Evolutionary conservation across 75 land plant genomes (phyloP).

Genomic region (Picea sitchensis): DNA sequence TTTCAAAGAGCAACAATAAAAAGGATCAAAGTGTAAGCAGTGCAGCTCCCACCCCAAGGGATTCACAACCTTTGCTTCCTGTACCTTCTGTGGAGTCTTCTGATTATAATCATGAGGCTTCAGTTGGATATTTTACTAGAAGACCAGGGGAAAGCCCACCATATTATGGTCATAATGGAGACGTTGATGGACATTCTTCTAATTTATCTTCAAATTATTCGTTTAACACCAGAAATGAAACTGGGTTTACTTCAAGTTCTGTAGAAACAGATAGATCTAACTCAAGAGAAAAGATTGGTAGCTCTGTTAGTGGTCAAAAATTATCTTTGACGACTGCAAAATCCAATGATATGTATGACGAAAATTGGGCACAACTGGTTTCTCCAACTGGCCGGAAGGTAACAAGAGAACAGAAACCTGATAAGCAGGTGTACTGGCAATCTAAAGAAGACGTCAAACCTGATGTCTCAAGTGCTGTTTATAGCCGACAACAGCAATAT

Average conservation of each 20-base stretch:
- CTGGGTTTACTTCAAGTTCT: slow-evolving; percentile 1
- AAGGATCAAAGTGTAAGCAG: slow-evolving; percentile 54
- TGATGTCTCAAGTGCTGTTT: slow-evolving; percentile 7
- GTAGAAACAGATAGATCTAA: slow-evolving; percentile 8
- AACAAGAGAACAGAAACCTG: slow-evolving; percentile 28
- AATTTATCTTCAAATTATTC: slow-evolving; percentile 9
- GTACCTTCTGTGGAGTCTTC: slow-evolving; percentile 31
- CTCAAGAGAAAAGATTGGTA: slow-evolving; percentile 8
- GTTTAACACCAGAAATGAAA: slow-evolving; percentile 7
- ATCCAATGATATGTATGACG: slow-evolving; percentile 10
- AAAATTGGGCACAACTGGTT: not conserved
- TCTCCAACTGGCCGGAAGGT: slow-evolving; percentile 24
- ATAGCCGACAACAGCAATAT: slow-evolving; percentile 1
- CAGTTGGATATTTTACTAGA: slow-evolving; percentile 38
- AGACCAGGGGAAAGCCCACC: slow-evolving; percentile 42
- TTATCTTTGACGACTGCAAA: not conserved
- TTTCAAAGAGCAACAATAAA: slow-evolving; percentile 81
- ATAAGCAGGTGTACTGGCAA: slow-evolving; percentile 7
- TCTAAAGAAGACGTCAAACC: slow-evolving; percentile 11
- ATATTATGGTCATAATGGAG: slow-evolving; percentile 12
- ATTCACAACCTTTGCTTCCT: slow-evolving; percentile 46
- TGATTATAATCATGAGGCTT: slow-evolving; percentile 51
- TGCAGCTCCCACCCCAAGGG: slow-evolving; percentile 30
- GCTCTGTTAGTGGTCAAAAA: slow-evolving; percentile 12
- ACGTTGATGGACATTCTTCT: slow-evolving; percentile 3